Base-by-base conservation (phyloP, 352 stramenopile genomes). In the Peronospora farinosa region DNA sequence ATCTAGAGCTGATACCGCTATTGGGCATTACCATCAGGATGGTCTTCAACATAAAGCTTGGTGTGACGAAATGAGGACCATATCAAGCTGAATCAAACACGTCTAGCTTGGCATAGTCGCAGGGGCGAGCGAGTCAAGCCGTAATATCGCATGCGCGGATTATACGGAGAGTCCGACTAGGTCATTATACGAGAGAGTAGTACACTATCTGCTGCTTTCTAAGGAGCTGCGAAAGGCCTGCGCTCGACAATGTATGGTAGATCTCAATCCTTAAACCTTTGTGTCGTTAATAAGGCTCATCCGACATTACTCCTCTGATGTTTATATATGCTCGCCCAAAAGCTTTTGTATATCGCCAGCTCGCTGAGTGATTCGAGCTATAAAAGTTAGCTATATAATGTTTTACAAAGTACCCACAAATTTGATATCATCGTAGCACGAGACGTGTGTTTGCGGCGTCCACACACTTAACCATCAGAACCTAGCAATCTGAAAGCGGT, bases 1-100 rank as follows among this genome's bases (percentile, higher is more conserved):
- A 8, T 15, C 2, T 27, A 5, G 33, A 63, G 54, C 61, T 69
- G 60, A 69, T 65, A 51, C 50, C 50, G 32, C 43, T n/a, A 43
- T 27, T 21, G 31, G n/a, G 12, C 2, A 12, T n/a, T 39, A n/a
- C n/a, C n/a, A 39, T 10, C 5, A 21, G 7, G n/a, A 39, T 17
- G n/a, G 4, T 39, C 33, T 39, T 39, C 1, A 11, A 11, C 23
- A 13, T 21, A 16, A 17, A 16, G 32, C 12, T 36, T 37, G 12
- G 5, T 37, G 11, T 37, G 12, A 8, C 13, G 11, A n/a, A 37
- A 37, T 32, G 7, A 32, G 5, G 32, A 11, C 32, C 12, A 37
- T n/a, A 36, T 32, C 10, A 9, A 9, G 19, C 19, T 12, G 0
- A 9, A 32, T 3, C 7, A 32, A 58, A 21, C 19, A 21, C 19